Conservation (phyloP, 2,329 filamentous ascomycete genomes). For the Diplocarpon rosae region DNA sequence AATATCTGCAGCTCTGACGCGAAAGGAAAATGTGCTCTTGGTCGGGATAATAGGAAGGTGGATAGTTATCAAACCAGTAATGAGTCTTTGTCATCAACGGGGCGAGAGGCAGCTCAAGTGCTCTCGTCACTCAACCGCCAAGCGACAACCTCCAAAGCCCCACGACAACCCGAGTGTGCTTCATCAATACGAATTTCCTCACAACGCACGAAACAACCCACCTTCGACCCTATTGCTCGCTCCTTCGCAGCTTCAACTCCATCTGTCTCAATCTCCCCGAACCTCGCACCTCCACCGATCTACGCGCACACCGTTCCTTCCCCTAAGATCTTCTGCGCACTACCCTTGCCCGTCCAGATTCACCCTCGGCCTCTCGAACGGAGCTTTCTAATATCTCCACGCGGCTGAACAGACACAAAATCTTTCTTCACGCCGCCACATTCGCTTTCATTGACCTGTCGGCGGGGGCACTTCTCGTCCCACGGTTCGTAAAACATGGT, state of each 20-base stretch:
- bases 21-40: no score
- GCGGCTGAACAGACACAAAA: conserved; percentile 15
- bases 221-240: not conserved
- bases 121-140: conserved; percentile 7
- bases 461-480: conserved; percentile 25
- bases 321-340: conserved; percentile 9
- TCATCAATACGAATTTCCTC: conserved; percentile 5
- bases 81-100: conserved; percentile 5
- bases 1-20: not conserved
- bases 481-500: conserved; percentile 61
- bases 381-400: conserved; percentile 14
- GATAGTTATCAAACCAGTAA: not conserved
- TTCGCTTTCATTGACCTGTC: conserved; percentile 6
- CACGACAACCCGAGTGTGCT: conserved; percentile 13
- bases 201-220: no score
- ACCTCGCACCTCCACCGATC: not conserved
- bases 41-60: not conserved
- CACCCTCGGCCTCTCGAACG: conserved; percentile 17
- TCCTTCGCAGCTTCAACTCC: conserved; percentile 3
- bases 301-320: conserved; percentile 16
- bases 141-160: conserved; percentile 11
- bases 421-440: conserved; percentile 5
- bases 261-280: conserved; percentile 5
- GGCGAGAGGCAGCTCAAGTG: not conserved
- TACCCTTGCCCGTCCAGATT: conserved; percentile 18